A percentile compares a stretch with the other conserved stretches of the same genome.
phyloP scores from a whole-genome alignment of 331 rosid species.

The Rhamnella rubrinervis region DNA sequence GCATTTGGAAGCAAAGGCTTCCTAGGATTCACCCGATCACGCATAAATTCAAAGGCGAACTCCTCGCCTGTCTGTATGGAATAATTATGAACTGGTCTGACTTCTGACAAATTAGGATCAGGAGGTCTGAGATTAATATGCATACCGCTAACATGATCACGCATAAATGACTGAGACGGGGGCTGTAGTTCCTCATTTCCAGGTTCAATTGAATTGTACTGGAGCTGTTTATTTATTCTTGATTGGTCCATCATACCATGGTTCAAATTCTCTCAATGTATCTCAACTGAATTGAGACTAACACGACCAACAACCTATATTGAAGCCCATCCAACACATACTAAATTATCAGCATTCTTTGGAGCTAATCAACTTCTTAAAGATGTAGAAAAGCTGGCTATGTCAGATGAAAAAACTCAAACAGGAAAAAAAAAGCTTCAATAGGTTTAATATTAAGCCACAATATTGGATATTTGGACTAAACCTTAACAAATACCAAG shows the following conservation, averaged over 20 bases:
- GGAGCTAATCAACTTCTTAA: not conserved
- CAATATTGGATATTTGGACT: not conserved
- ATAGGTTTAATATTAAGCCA: not conserved
- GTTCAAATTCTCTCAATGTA: not conserved
- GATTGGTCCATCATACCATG: constrained; percentile 34
- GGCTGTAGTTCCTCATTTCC: constrained; percentile 47
- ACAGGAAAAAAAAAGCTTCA: not conserved
- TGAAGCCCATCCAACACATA: not conserved
- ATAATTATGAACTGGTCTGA: constrained; percentile 45
- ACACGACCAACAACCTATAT: not conserved
- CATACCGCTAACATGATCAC: constrained; percentile 44
- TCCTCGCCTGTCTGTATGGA: constrained; percentile 67
- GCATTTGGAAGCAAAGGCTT: constrained; percentile 38
- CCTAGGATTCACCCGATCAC: constrained; percentile 48
- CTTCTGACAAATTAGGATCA: constrained; percentile 36
- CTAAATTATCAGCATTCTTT: not conserved
- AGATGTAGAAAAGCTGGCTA: not conserved
- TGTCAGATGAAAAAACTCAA: not conserved
- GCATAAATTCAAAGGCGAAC: constrained; percentile 57
- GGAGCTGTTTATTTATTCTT: constrained; percentile 32
- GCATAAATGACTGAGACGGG: constrained; percentile 34
- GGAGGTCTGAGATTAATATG: constrained; percentile 45
- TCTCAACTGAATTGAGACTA: not conserved
- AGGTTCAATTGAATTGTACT: constrained; percentile 30
- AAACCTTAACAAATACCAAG: not conserved